Conservation (phyloP, 768 basidiomycete species). For the Tricholoma saponaceum region DNA sequence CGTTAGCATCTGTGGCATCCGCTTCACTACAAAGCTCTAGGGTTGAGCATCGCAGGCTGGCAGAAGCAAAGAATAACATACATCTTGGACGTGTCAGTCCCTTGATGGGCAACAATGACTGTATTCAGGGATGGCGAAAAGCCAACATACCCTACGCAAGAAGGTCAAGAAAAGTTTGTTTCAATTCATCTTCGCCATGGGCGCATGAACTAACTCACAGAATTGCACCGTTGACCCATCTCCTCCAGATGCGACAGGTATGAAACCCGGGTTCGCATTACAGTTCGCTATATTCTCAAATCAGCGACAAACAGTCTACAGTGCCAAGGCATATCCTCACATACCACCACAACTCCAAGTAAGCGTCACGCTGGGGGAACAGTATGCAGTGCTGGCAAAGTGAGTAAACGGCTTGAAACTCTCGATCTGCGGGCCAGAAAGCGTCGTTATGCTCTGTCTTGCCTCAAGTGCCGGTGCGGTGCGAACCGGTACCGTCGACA, state of each 20-base stretch:
- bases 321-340: neutral
- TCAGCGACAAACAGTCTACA: neutral
- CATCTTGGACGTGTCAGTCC: constrained; percentile 35
- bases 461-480: constrained; percentile 4
- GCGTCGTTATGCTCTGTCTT: constrained; percentile 22
- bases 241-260: constrained; percentile 42
- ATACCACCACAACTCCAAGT: neutral
- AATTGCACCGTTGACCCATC: constrained; percentile 34
- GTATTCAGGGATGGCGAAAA: constrained; percentile 27
- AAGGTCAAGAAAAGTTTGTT: neutral
- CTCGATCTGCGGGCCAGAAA: constrained; percentile 32
- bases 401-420: constrained; percentile 34
- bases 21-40: constrained; percentile 24
- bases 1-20: constrained; percentile 33
- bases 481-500: neutral
- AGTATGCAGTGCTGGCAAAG: constrained; percentile 29
- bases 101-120: constrained; percentile 42
- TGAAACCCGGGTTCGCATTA: constrained; percentile 35
- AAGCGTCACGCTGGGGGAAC: neutral
- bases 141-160: constrained; percentile 19
- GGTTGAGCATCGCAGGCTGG: neutral
- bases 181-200: neutral
- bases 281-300: constrained; percentile 29
- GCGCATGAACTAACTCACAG: constrained; percentile 24
- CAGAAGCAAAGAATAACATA: neutral